Evolutionary conservation across 106 monocot species (phyloP).

Genomic region (Apostasia shenzhenica): DNA sequence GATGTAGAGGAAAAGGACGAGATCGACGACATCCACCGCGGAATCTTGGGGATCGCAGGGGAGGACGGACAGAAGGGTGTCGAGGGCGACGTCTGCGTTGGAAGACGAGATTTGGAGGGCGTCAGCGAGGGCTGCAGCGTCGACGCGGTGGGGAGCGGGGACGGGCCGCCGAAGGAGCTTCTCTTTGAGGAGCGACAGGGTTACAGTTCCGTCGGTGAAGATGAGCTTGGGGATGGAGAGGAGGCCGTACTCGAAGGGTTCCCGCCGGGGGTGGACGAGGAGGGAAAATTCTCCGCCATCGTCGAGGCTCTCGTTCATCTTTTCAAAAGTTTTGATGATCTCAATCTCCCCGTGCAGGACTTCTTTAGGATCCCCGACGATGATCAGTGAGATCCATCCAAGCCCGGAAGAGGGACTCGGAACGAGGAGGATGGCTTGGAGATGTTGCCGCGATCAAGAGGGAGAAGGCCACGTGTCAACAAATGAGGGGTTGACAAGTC

Average conservation of each 20-base stretch:
- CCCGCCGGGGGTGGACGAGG: slow-evolving; percentile 72
- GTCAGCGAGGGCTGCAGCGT: slow-evolving; percentile 34
- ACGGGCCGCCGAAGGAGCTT: slow-evolving; percentile 28
- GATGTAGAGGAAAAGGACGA: slow-evolving; percentile 45
- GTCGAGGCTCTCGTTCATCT: too few relatives aligned
- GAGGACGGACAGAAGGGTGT: slow-evolving; percentile 55
- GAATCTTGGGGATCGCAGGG: slow-evolving; percentile 22
- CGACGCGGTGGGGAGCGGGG: slow-evolving; percentile 13
- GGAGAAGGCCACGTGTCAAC: too few relatives aligned
- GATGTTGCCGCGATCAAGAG: too few relatives aligned
- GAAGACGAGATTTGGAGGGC: slow-evolving; percentile 67
- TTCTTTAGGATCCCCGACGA: too few relatives aligned
- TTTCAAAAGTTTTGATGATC: too few relatives aligned
- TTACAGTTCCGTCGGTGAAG: slow-evolving; percentile 60
- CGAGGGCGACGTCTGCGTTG: slow-evolving; percentile 49
- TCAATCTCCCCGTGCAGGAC: too few relatives aligned
- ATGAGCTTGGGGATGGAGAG: slow-evolving; percentile 93
- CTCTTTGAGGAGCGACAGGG: slow-evolving; percentile 44
- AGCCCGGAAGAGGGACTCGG: too few relatives aligned
- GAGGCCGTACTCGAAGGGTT: slow-evolving; percentile 91
- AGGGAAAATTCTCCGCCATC: background rate
- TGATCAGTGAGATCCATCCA: too few relatives aligned
- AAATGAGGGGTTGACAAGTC: too few relatives aligned
- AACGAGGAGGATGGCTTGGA: too few relatives aligned
- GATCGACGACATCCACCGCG: slow-evolving; percentile 30